phyloP scores from a whole-genome alignment of 2,329 filamentous ascomycete genomes.

The Claviceps sp. region DNA sequence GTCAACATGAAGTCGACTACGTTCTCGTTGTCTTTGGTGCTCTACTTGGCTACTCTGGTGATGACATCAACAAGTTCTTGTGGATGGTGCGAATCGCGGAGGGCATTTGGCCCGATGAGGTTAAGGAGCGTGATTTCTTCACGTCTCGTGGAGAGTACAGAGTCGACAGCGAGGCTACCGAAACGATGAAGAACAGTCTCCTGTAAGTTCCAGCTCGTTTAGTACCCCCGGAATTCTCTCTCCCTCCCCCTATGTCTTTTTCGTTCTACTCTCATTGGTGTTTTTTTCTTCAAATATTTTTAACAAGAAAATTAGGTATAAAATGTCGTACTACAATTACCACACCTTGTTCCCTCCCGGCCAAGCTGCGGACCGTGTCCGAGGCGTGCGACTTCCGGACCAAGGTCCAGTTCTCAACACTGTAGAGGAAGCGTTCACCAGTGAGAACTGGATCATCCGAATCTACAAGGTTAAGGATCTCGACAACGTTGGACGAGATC shows the following conservation, averaged over 20 bases:
- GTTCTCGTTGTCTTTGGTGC: slow-evolving; percentile 96
- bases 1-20: slow-evolving; percentile 96
- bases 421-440: slow-evolving; percentile 93
- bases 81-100: slow-evolving; percentile 99
- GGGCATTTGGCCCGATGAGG: slow-evolving; percentile 98
- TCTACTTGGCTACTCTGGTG: slow-evolving; percentile 89
- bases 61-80: slow-evolving; percentile 99
- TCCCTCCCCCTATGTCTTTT: too few species aligned
- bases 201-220: slow-evolving; percentile 54
- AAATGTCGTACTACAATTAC: slow-evolving; percentile 99
- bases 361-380: slow-evolving; percentile 82
- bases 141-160: slow-evolving; percentile 87
- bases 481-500: slow-evolving; percentile 88
- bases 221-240: not conserved
- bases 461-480: slow-evolving; percentile 99
- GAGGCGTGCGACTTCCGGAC: slow-evolving; percentile 66
- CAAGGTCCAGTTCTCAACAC: slow-evolving; percentile 75
- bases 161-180: slow-evolving; percentile 83
- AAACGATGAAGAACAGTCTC: slow-evolving; percentile 97
- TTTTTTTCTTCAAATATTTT: too few species aligned
- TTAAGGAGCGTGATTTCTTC: slow-evolving; percentile 95
- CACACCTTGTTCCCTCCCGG: slow-evolving; percentile 80
- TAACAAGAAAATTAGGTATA: slow-evolving; percentile 58
- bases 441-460: slow-evolving; percentile 99
- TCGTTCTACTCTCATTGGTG: too few species aligned